A percentile compares a stretch with the other conserved stretches of the same genome.
Evolutionary conservation across 148 eudicot genomes (phyloP).

Genomic region (Nepenthes mirabilis): DNA sequence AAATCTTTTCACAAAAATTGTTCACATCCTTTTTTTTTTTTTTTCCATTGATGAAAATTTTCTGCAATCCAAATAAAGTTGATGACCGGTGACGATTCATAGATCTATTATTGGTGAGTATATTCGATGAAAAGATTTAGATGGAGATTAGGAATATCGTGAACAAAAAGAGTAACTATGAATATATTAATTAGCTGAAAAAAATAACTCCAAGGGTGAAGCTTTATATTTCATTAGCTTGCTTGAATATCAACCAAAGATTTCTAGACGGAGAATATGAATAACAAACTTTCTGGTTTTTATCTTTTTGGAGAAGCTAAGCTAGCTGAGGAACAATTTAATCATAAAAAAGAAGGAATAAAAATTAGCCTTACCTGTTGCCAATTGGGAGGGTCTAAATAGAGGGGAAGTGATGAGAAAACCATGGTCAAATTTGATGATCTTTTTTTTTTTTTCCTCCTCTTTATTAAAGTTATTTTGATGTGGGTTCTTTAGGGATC

Average conservation of each 20-base stretch:
- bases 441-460: background rate
- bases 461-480: slow-evolving; percentile 34
- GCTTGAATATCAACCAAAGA: slow-evolving; percentile 24
- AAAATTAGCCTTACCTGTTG: slow-evolving; percentile 29
- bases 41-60: too few relatives aligned
- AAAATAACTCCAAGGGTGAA: too few relatives aligned
- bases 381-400: slow-evolving; percentile 70
- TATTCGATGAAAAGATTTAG: too few relatives aligned
- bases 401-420: slow-evolving; percentile 33
- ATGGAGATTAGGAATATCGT: too few relatives aligned
- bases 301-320: slow-evolving; percentile 16
- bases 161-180: too few relatives aligned
- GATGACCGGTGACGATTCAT: too few relatives aligned
- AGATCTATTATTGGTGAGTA: too few relatives aligned
- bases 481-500: slow-evolving; percentile 12
- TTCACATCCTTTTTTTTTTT: too few relatives aligned
- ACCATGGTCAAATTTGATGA: slow-evolving; percentile 4
- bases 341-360: background rate
- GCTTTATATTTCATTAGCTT: too few relatives aligned
- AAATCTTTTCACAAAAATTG: too few relatives aligned
- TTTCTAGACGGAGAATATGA: slow-evolving; percentile 12
- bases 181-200: too few relatives aligned
- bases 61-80: too few relatives aligned
- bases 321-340: slow-evolving; percentile 2
- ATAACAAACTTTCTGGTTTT: slow-evolving; percentile 8